phyloP scores from a whole-genome alignment of 352 stramenopile species.

The Halophytophthora batemanensis region DNA sequence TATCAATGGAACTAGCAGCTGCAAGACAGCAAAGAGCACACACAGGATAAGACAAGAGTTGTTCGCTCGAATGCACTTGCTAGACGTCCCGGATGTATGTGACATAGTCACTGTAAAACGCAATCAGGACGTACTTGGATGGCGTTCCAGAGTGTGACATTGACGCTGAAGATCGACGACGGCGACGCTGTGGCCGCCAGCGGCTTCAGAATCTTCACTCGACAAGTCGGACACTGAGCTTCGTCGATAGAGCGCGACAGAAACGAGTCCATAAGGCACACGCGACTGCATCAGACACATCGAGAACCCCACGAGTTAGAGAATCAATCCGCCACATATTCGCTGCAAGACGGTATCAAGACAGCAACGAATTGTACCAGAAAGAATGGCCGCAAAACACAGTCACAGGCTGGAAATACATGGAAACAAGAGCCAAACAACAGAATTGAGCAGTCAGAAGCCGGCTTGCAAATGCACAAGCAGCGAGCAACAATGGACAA shows the following conservation, averaged over 20 bases:
- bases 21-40: slow-evolving; percentile 4
- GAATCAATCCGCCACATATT: background rate
- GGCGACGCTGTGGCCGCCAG: slow-evolving; percentile 21
- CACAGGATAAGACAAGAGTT: background rate
- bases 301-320: background rate
- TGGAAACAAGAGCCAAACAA: slow-evolving; percentile 3
- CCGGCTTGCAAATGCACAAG: background rate
- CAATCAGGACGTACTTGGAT: too few relatives aligned
- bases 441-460: background rate
- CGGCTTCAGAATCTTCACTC: slow-evolving; percentile 32
- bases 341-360: too few relatives aligned
- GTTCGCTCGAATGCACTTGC: too few relatives aligned
- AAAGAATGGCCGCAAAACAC: slow-evolving; percentile 49
- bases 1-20: slow-evolving; percentile 37
- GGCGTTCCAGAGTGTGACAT: slow-evolving; percentile 73
- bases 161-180: slow-evolving; percentile 45
- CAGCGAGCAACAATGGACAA: background rate
- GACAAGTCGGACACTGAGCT: slow-evolving; percentile 47
- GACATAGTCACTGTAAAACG: too few relatives aligned
- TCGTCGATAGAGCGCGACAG: slow-evolving; percentile 42
- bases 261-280: slow-evolving; percentile 50
- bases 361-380: slow-evolving; percentile 24
- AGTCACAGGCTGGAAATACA: slow-evolving; percentile 39
- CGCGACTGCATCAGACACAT: slow-evolving; percentile 22
- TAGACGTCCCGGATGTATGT: too few relatives aligned